Evolutionary conservation across 331 rosid species (phyloP).

Genomic region (Stylosanthes scabra): DNA sequence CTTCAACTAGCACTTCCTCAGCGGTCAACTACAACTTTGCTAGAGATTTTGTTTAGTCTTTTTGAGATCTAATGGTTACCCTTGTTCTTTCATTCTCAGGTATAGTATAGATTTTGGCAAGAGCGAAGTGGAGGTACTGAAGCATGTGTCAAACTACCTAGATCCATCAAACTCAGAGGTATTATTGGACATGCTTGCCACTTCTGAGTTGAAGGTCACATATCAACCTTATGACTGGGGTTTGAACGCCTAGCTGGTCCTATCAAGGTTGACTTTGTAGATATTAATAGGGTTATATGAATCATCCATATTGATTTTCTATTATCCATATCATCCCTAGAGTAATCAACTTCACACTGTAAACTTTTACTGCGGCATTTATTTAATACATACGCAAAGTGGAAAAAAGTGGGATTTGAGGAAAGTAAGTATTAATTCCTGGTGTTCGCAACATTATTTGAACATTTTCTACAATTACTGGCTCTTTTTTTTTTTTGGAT

Average conservation of each 20-base stretch:
- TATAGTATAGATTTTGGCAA: slow-evolving; percentile 88
- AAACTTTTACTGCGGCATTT: slow-evolving; percentile 27
- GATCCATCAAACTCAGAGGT: slow-evolving; percentile 69
- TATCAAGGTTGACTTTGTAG: slow-evolving; percentile 8
- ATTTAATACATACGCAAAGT: background rate
- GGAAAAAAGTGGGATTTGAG: slow-evolving; percentile 1
- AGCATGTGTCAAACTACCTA: slow-evolving; percentile 82
- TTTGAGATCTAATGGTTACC: slow-evolving; percentile 27
- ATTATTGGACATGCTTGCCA: slow-evolving; percentile 72
- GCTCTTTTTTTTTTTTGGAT: background rate
- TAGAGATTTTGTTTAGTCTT: slow-evolving; percentile 14
- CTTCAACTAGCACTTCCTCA: too few species aligned
- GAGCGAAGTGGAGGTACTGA: slow-evolving; percentile 80
- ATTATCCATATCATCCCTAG: slow-evolving; percentile 18
- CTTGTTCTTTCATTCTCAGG: slow-evolving; percentile 57
- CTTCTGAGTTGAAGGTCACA: slow-evolving; percentile 76
- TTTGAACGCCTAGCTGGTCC: slow-evolving; percentile 59
- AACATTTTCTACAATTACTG: slow-evolving; percentile 21
- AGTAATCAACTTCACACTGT: slow-evolving; percentile 17
- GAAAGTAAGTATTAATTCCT: slow-evolving; percentile 7
- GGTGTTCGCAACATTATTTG: background rate
- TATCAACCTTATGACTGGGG: slow-evolving; percentile 91
- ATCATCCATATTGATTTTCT: slow-evolving; percentile 35
- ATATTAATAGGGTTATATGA: slow-evolving; percentile 40
- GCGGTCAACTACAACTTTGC: too few species aligned